Evolutionary conservation across 2,329 filamentous ascomycete species (phyloP).

Genomic region (Fusarium sp.): DNA sequence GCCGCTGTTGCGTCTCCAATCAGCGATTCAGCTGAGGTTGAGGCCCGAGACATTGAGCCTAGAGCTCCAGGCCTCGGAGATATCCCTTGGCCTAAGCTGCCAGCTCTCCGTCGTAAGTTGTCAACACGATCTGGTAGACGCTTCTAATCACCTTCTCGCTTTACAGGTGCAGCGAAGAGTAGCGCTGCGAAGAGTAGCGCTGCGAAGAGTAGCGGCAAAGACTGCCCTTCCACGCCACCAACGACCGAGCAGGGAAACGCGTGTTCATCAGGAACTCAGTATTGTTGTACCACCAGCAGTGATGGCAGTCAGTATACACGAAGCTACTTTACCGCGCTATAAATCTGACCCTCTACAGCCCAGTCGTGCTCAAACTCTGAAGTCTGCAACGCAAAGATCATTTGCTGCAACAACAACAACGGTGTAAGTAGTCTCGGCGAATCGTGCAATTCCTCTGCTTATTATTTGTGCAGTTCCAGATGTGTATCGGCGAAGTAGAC

Average conservation of each 20-base stretch:
- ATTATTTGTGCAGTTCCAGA: conserved; percentile 36
- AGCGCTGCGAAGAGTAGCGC: not conserved
- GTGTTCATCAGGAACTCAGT: conserved; percentile 27
- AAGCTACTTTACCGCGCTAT: not conserved
- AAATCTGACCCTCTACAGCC: not conserved
- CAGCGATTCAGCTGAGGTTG: conserved; percentile 1
- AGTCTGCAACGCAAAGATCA: conserved; percentile 32
- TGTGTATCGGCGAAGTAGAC: conserved; percentile 42
- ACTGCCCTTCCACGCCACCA: not conserved
- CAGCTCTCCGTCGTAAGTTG: not conserved
- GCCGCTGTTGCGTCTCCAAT: conserved; percentile 25
- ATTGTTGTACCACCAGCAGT: conserved; percentile 33
- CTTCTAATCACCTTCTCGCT: not conserved
- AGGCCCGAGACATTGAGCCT: conserved; percentile 21
- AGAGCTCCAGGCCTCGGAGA: conserved; percentile 18
- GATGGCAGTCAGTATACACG: conserved; percentile 22
- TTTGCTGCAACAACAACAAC: conserved; percentile 47
- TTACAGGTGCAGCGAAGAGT: too few species aligned
- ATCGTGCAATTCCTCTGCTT: rapidly evolving
- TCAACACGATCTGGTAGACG: too few species aligned
- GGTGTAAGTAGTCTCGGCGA: conserved; percentile 19
- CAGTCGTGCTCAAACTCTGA: conserved; percentile 36
- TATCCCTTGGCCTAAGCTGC: conserved; percentile 26
- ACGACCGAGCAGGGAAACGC: not conserved
- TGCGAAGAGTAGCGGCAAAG: not conserved